These are phyloP conservation scores for Jackrogersella minutella DNA, from an alignment of 495 filamentous ascomycete genomes.

Conservation along the genomic window DNA sequence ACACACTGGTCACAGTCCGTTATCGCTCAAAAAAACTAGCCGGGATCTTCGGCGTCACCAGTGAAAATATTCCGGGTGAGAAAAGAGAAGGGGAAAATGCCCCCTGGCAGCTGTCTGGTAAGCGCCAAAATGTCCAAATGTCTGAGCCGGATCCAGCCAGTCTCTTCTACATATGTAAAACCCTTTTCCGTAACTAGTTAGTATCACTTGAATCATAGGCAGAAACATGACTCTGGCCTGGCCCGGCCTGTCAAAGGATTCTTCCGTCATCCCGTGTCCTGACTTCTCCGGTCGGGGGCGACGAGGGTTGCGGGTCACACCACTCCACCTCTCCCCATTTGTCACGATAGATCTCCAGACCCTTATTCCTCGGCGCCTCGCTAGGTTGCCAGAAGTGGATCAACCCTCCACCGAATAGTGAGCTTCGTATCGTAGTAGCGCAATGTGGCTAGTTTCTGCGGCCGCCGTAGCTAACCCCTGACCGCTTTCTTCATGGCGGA, in stretches of 20 bases:
- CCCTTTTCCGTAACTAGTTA: conserved; percentile 1
- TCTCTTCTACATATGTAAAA: conserved; percentile 24
- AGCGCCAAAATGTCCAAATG: conserved; percentile 15
- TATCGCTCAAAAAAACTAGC: conserved; percentile 29
- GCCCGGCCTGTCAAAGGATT: conserved; percentile 30
- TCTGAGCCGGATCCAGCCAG: conserved; percentile 23
- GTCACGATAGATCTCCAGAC: conserved; percentile 44
- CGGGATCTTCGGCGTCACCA: conserved; percentile 26
- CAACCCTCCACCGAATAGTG: conserved; percentile 31
- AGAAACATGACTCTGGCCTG: conserved; percentile 25
- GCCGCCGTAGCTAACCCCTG: conserved; percentile 32
- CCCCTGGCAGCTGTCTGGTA: too few relatives aligned
- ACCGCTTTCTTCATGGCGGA: conserved; percentile 28
- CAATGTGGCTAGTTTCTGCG: conserved; percentile 32
- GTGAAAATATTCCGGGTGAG: conserved; percentile 18
- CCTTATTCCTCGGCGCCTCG: conserved; percentile 35
- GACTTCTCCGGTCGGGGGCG: conserved; percentile 38
- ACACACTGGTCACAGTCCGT: conserved; percentile 12
- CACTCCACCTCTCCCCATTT: conserved; percentile 42
- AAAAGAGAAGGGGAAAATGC: conserved; percentile 1
- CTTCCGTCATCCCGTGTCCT: conserved; percentile 27
- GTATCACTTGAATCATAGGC: conserved; percentile 4
- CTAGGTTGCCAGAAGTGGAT: conserved; percentile 38
- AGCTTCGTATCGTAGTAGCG: conserved; percentile 25
- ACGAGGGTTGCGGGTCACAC: conserved; percentile 34